Base-by-base conservation (phyloP, 192 early-diverging fungal species). In the Obelidium mucronatum region DNA sequence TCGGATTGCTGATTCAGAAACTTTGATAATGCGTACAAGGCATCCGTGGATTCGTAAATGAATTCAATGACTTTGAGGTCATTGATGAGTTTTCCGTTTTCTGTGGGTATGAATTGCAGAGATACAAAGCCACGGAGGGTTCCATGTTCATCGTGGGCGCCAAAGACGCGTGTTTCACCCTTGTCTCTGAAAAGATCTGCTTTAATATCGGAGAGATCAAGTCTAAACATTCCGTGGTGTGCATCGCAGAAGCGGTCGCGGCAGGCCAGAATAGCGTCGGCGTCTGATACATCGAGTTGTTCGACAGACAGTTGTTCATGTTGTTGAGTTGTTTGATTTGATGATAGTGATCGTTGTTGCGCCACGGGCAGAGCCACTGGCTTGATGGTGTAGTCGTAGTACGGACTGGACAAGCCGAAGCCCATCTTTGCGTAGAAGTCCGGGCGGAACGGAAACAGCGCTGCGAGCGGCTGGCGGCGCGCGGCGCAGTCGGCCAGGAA, bases 361-460 rank as follows among this genome's bases (percentile, higher is more conserved):
- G 48, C 22, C 11, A 8, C 22, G 8, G 63, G 63, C 30, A 65
- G 37, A 40, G 31, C 15, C 0, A 48, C 40, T 52, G 67, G 67
- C 8, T 11, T 52, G 28, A 68, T 52, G 22, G 35, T 35, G 35
- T 68, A 68, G 53, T 68, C 67, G 44, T 52, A 52, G 35, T 31
- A 68, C 17, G 67, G 48, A 31, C n/a, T 30, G 26, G 67, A 44
- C 22, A 52, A 22, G 28, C 71, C 71, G 5, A 73, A 73, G 17
- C 71, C 71, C 71, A 73, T 73, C 2, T 35, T 1, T 6, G 19
- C 22, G 33, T 73, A 73, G 33, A 73, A 73, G 40, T 73, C 71
- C 0, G 58, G 37, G 13, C 71, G 31, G 71, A 73, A 73, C 26
- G 71, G 58, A 22, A 37, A 65, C 58, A 73, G 58, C 8, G 58